Percentiles rank a stretch among this genome's conserved stretches.
These are phyloP conservation scores for Pisolithus albus DNA, from an alignment of 768 basidiomycete genomes.

Conservation along the genomic window DNA sequence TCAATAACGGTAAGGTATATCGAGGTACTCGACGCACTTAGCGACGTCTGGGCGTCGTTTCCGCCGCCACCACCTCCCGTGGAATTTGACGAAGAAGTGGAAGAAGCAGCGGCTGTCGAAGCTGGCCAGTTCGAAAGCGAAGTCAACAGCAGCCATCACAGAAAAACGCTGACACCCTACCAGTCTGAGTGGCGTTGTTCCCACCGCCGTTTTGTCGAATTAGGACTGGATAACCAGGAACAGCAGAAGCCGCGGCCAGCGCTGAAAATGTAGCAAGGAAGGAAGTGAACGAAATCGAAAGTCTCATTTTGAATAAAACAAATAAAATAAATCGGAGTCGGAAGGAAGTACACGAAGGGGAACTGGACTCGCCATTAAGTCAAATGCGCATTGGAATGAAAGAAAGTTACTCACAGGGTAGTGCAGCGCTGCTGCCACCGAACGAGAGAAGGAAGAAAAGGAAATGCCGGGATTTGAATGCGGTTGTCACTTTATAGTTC, in stretches of 20 bases:
- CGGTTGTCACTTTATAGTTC: too few relatives aligned
- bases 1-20: conserved; percentile 10
- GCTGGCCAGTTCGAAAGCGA: not conserved
- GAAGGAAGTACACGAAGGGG: not conserved
- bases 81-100: conserved; percentile 11
- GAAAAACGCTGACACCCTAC: not conserved
- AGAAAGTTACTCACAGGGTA: too few relatives aligned
- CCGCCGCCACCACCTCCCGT: conserved; percentile 6
- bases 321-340: not conserved
- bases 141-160: not conserved
- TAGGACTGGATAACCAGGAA: conserved; percentile 14
- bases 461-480: too few relatives aligned
- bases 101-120: conserved; percentile 7
- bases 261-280: conserved; percentile 30
- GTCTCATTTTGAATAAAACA: not conserved
- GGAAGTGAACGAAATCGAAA: conserved; percentile 15
- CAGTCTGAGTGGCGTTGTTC: not conserved
- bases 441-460: too few relatives aligned
- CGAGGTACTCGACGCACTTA: conserved; percentile 6
- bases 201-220: conserved; percentile 10
- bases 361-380: too few relatives aligned
- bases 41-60: conserved; percentile 38
- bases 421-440: too few relatives aligned
- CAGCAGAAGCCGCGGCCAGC: conserved; percentile 26
- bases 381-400: too few relatives aligned